Base-by-base conservation (phyloP, 2,329 filamentous ascomycete genomes). In the Metarhizium guizhouense region DNA sequence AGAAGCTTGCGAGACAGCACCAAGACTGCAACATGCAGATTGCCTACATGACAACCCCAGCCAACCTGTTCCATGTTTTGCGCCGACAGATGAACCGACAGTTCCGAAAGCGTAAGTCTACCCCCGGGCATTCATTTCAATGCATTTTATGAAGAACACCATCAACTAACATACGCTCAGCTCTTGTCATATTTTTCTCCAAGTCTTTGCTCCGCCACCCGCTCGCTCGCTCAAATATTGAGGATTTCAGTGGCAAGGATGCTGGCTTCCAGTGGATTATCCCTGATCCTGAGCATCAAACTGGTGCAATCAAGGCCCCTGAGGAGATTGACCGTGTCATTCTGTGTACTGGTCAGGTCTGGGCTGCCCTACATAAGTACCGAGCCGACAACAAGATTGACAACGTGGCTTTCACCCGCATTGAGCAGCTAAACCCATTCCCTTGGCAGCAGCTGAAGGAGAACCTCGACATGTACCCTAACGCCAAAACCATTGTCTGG, bases 21-120 rank as follows among this genome's bases (percentile, higher is more conserved):
- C 94, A 99, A 77, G 94, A 99, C 76, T 96, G 91, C 81, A 99
- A 99, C 78, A 95, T 99, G 85, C 94, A 99, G 77, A 88, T 99
- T 70, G 91, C 86, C 55, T 96, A 94, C 80, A 92, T 95, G 84
- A 99, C 94, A n/a, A 89, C 87, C 50, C 94, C 94, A 32, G 83
- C 93, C 62, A 99, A 99, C 75, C 74, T 95, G 70, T 99, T 99
- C 86, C 94, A 99, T 75, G 86, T 94, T 63, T 83, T 99, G 61
- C 88, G 94, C 71, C 85, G 94, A 74, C 94, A 99, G 78, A 96
- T 99, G 86, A 92, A 97, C 81, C 85, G 94, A 68, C 93, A 99
- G 71, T 99, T 99, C 88, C 86, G 94, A 76, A 99, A 99, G 81
- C 94, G 90, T 94, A 81, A 84, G 88, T 80, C 48, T 16, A 8